These are phyloP conservation scores for Thelonectria rubi DNA, from an alignment of 2,329 filamentous ascomycete genomes.

Conservation along the genomic window DNA sequence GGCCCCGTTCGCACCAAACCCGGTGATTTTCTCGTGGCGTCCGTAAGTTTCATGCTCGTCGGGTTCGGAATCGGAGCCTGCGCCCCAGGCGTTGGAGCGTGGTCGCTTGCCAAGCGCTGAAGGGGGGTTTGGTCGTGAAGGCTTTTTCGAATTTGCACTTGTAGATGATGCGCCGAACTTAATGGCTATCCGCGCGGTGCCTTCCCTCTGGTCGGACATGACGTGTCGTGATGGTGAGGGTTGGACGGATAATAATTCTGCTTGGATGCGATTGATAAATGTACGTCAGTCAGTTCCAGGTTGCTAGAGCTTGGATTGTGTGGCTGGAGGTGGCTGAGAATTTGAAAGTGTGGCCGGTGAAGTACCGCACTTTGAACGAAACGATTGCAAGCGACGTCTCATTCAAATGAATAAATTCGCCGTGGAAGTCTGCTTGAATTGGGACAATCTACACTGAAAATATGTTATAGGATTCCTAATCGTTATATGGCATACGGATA, in stretches of 20 bases:
- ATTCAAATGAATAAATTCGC: too few species aligned
- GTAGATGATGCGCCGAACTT: constrained; percentile 52
- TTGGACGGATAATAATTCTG: neutral
- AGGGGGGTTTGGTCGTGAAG: constrained; percentile 48
- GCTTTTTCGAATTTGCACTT: constrained; percentile 42
- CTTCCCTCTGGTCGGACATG: constrained; percentile 43
- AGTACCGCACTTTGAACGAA: too few species aligned
- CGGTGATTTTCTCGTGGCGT: constrained; percentile 59
- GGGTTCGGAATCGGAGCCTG: constrained; percentile 55
- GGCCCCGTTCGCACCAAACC: constrained; percentile 57
- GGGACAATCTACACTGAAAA: too few species aligned
- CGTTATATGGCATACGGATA: too few species aligned
- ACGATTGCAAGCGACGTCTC: too few species aligned
- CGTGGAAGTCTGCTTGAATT: too few species aligned
- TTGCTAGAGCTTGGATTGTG: neutral
- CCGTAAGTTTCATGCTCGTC: constrained; percentile 45
- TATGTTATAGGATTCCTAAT: too few species aligned
- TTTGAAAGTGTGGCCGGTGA: neutral
- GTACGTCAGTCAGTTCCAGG: constrained; percentile 15
- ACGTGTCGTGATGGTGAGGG: neutral
- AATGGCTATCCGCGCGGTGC: constrained; percentile 56
- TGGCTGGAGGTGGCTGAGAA: neutral
- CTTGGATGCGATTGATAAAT: neutral
- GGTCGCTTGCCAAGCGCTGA: constrained; percentile 60
- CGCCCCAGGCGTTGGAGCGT: constrained; percentile 53